Conservation (phyloP, 139 green algal species). For the Chlamydomonas asymmetrica region DNA sequence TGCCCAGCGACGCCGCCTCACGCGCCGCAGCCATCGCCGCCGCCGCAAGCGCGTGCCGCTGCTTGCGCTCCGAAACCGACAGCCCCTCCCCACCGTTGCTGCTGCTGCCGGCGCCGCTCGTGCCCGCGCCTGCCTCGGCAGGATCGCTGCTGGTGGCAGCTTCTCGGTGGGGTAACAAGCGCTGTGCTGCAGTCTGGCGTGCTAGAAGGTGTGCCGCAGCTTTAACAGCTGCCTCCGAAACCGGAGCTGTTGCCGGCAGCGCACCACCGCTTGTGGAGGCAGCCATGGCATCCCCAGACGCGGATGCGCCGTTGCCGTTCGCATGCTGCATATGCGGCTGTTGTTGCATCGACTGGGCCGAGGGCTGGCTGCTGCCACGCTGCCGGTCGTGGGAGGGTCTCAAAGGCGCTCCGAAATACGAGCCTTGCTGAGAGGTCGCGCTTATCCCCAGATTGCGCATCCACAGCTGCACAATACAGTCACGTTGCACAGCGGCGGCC, state of each 20-base stretch:
- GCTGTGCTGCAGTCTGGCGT: no score
- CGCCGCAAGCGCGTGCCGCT: constrained; percentile 2
- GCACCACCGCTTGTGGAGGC: no score
- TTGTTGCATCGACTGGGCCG: background rate
- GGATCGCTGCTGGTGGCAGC: background rate
- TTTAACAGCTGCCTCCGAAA: no score
- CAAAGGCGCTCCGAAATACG: no score
- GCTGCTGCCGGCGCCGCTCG: constrained; percentile 23
- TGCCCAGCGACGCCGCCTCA: constrained; percentile 9
- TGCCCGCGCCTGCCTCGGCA: background rate
- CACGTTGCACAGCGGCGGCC: no score
- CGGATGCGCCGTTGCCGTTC: no score
- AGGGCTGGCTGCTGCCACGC: constrained; percentile 1
- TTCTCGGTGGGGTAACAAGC: no score
- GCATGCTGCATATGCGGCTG: no score
- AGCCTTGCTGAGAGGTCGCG: no score
- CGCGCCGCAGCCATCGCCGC: constrained; percentile 5
- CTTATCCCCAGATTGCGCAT: constrained; percentile 53
- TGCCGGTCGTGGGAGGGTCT: background rate
- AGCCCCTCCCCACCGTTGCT: constrained; percentile 21
- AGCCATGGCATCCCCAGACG: no score
- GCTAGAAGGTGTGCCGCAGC: no score
- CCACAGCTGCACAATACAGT: constrained; percentile 45
- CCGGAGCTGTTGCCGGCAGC: no score
- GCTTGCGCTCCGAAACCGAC: constrained; percentile 14